Base-by-base conservation (phyloP, 495 filamentous ascomycete genomes). In the Glonium stellatum region DNA sequence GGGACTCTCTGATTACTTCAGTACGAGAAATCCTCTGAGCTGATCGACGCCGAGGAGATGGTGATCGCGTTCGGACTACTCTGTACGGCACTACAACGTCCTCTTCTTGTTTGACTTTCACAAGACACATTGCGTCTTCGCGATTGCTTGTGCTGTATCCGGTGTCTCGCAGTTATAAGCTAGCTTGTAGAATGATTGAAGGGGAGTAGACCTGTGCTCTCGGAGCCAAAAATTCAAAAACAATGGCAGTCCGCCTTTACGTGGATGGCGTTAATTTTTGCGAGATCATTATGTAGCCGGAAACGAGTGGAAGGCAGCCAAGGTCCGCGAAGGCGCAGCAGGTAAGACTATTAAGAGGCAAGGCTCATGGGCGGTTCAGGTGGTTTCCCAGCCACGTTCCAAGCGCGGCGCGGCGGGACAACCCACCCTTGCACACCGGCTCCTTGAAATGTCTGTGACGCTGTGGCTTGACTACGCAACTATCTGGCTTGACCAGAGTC, bases 61-160 rank as follows among this genome's bases (percentile, higher is more conserved):
- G 53, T 10, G 54, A 54, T 36, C 61, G 64, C n/a, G 55, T 50
- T 36, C 41, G 61, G 57, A 23, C 58, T 49, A 48, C 60, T 51
- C 68, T 60, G 47, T 63, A 59, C 0, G 67, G 66, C 35, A 70
- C 57, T 10, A 63, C 41, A 59, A 69, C 64, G 23, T 70, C 66
- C 56, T 73, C 71, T 35, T 75, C 72, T 37, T 73, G 60, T 47
- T 61, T 60, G 35, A 72, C 67, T 54, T 70, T 72, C 62, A 75
- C 34, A 31, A 75, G 69, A 63, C 72, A 75, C 72, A 75, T 75
- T 35, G 63, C 51, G 27, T 44, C 39, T 11, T 44, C 18, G 39
- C 39, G 39, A 44, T 44, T 44, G 18, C 39, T 6, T 31, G 27
- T 31, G 27, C 27, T 31, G 27, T 31, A 2, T 31, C 27, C 6